phyloP scores from a whole-genome alignment of 345 rosid genomes.

The Rhodomyrtus tomentosa region DNA sequence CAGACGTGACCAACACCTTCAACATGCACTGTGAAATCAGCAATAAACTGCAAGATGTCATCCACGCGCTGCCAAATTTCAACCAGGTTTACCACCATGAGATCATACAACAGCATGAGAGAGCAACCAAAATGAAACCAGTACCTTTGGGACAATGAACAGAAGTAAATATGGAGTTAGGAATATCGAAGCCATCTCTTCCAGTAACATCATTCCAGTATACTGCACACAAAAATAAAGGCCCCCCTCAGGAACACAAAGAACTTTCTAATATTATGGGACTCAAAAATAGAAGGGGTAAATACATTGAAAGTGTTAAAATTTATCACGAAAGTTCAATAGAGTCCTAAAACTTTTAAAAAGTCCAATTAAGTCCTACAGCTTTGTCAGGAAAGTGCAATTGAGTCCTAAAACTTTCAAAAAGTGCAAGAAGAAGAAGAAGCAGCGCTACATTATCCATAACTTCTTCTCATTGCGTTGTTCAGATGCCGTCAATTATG shows the following conservation, averaged over 20 bases:
- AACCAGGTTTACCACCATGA: background rate
- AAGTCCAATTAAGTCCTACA: too few species aligned
- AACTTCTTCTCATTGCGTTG: background rate
- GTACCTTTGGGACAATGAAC: slow-evolving; percentile 85
- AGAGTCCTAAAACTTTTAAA: too few species aligned
- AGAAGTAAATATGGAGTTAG: slow-evolving; percentile 85
- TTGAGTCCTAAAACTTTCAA: too few species aligned
- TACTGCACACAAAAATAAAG: slow-evolving; percentile 41
- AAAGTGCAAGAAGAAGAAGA: too few species aligned
- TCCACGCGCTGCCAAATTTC: slow-evolving; percentile 67
- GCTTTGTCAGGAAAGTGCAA: too few species aligned
- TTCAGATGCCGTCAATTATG: background rate
- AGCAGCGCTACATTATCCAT: background rate
- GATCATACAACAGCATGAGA: background rate
- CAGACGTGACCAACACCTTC: slow-evolving; percentile 99
- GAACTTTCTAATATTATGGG: background rate
- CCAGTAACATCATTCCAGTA: slow-evolving; percentile 92
- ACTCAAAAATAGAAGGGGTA: background rate
- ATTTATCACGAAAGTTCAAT: too few species aligned
- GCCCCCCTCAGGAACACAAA: background rate
- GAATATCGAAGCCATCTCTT: slow-evolving; percentile 97
- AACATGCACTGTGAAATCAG: slow-evolving; percentile 64
- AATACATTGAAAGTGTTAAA: too few species aligned
- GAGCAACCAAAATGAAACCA: background rate
- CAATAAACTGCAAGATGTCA: slow-evolving; percentile 84